Evolutionary conservation across 257 asterid species (phyloP).

Genomic region (Cruciata laevipes): DNA sequence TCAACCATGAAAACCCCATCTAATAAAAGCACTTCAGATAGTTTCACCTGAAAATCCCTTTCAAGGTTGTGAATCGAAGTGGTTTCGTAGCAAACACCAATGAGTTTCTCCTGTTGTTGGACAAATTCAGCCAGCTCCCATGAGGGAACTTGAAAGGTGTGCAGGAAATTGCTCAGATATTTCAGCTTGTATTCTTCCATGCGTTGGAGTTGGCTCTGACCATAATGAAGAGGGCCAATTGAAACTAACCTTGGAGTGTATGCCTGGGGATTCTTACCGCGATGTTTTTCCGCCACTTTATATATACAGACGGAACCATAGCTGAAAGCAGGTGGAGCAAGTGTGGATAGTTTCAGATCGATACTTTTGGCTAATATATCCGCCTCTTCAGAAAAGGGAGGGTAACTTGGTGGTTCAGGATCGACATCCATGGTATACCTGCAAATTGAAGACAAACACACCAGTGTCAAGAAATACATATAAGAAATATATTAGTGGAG

Average conservation of each 20-base stretch:
- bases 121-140: conserved; percentile 15
- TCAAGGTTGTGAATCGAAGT: not conserved
- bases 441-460: too few relatives aligned
- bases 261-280: conserved; percentile 19
- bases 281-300: conserved; percentile 24
- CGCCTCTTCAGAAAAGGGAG: not conserved
- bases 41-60: not conserved
- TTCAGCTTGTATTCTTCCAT: conserved; percentile 28
- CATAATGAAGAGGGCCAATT: conserved; percentile 28
- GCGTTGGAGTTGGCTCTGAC: conserved; percentile 12
- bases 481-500: too few relatives aligned
- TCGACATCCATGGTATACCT: too few relatives aligned
- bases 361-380: not conserved
- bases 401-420: not conserved
- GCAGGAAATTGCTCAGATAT: conserved; percentile 23
- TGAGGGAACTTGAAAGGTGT: conserved; percentile 14
- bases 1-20: conserved; percentile 28
- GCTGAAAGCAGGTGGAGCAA: not conserved
- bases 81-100: conserved; percentile 21
- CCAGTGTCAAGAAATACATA: too few relatives aligned
- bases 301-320: conserved; percentile 22
- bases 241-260: conserved; percentile 27
- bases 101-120: conserved; percentile 7
- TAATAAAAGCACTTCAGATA: conserved; percentile 16
- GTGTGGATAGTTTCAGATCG: not conserved